Conservation (phyloP, 352 stramenopile species). For the Thalassiosira pacifica region DNA sequence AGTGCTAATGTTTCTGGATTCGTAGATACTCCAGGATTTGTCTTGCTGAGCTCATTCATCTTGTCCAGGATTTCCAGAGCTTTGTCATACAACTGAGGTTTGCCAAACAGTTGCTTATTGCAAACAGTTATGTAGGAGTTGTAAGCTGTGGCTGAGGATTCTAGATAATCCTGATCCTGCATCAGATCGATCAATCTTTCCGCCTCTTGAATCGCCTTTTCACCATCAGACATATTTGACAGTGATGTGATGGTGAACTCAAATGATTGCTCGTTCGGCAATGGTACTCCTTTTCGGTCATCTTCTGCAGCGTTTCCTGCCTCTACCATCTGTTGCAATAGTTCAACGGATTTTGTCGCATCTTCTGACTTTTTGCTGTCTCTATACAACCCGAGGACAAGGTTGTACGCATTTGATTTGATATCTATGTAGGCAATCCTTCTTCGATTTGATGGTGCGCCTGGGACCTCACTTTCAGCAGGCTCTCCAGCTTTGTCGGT, state of each 20-base stretch:
- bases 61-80: slow-evolving; percentile 44
- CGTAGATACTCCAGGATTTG: slow-evolving; percentile 31
- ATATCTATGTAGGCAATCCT: slow-evolving; percentile 60
- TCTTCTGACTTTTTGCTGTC: slow-evolving; percentile 53
- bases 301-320: slow-evolving; percentile 24
- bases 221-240: slow-evolving; percentile 39
- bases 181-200: slow-evolving; percentile 60
- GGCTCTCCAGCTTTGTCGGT: background rate
- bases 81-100: slow-evolving; percentile 47
- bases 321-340: slow-evolving; percentile 66
- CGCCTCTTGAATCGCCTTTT: slow-evolving; percentile 37
- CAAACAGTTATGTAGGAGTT: slow-evolving; percentile 61
- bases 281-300: slow-evolving; percentile 49
- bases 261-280: slow-evolving; percentile 63
- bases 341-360: slow-evolving; percentile 49
- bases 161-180: slow-evolving; percentile 57
- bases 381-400: slow-evolving; percentile 60
- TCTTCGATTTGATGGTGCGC: background rate
- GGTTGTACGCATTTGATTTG: slow-evolving; percentile 60
- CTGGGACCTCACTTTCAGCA: background rate
- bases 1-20: slow-evolving; percentile 56
- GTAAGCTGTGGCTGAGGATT: slow-evolving; percentile 53
- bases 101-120: slow-evolving; percentile 43
- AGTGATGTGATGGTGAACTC: slow-evolving; percentile 58
- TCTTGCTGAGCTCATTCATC: slow-evolving; percentile 44